These are phyloP conservation scores for Nemania sp. DNA, from an alignment of 2,329 filamentous ascomycete genomes.

Conservation along the genomic window DNA sequence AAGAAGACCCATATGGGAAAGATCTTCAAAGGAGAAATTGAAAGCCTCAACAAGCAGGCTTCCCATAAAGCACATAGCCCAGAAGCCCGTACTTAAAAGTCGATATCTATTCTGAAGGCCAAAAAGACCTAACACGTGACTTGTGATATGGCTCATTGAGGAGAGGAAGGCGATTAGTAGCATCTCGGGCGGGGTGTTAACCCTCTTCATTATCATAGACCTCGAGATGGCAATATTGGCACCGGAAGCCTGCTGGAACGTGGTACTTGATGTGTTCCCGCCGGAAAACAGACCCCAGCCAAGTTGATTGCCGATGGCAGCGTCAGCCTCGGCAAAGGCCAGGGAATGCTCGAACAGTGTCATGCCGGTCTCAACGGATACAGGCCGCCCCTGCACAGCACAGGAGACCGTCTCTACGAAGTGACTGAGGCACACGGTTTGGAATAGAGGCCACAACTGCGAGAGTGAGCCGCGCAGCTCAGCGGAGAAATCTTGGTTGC, in stretches of 20 bases:
- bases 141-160: conserved; percentile 86
- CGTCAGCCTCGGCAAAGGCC: conserved; percentile 95
- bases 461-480: conserved; percentile 82
- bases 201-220: conserved; percentile 77
- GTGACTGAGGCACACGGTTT: conserved; percentile 78
- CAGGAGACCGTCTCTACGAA: conserved; percentile 91
- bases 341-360: conserved; percentile 96
- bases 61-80: conserved; percentile 90
- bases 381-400: conserved; percentile 83
- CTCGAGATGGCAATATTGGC: conserved; percentile 65
- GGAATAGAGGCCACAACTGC: conserved; percentile 79
- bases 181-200: conserved; percentile 92
- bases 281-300: conserved; percentile 74
- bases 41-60: conserved; percentile 83
- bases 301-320: conserved; percentile 83
- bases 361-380: conserved; percentile 91
- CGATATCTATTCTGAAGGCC: conserved; percentile 83
- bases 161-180: conserved; percentile 89
- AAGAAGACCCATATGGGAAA: conserved; percentile 74
- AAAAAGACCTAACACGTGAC: conserved; percentile 83
- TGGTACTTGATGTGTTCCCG: conserved; percentile 58
- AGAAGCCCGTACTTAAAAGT: conserved; percentile 88
- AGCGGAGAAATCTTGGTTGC: conserved; percentile 61
- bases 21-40: conserved; percentile 70
- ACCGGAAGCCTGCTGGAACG: conserved; percentile 56